Evolutionary conservation across 2,329 filamentous ascomycete genomes (phyloP), one percentile per base, ranked within the genome.

Genomic region (Sphaceloma murrayae): DNA sequence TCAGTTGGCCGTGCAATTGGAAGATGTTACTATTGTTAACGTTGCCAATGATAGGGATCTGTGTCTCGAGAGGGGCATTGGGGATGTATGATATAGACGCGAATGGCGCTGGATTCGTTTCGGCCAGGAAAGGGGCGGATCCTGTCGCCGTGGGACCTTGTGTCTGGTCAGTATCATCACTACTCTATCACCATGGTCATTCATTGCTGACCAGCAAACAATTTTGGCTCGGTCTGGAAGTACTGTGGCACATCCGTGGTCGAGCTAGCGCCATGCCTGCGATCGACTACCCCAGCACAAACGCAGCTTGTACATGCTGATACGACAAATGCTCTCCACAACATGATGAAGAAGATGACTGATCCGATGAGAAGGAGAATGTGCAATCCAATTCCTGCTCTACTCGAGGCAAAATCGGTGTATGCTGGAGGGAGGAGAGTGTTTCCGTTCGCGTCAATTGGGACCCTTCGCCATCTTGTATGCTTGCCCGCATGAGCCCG

Each of bases 61-160:
- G 74, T 1, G 82, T 87, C 64, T 85, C 80, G 46, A 87, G 65
- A 38, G 82, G 82, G 38, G 72, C 66, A 54, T 83, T 83, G 10
- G 81, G 78, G 22, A 80, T 75, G 56, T 77, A 85, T 4, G 77
- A 73, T 6, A 76, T 70, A 10, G 63, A 59, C 13, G 64, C 58
- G 50, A 82, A 81, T 14, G 79, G 72, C 29, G 82, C 77, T 1
- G 74, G 72, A 51, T 81, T 78, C 5, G 77, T 84, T 62, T 85
- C 75, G 1, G 81, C 82, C 46, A 87, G 65, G 58, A 85, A 85
- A 1, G 82, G 76, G 18, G 80, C 68, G 46, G 63, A 66, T 10
- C 82, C 83, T 1, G 82, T 87, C n/a, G 77, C 69, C 3, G 78
- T 85, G 27, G 80, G 80, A 1, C 80, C 80, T 60, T 69, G 16